Percentiles rank a stretch among this genome's conserved stretches.
phyloP scores from a whole-genome alignment of 164 flowering plant species.

The Platanus orientalis region DNA sequence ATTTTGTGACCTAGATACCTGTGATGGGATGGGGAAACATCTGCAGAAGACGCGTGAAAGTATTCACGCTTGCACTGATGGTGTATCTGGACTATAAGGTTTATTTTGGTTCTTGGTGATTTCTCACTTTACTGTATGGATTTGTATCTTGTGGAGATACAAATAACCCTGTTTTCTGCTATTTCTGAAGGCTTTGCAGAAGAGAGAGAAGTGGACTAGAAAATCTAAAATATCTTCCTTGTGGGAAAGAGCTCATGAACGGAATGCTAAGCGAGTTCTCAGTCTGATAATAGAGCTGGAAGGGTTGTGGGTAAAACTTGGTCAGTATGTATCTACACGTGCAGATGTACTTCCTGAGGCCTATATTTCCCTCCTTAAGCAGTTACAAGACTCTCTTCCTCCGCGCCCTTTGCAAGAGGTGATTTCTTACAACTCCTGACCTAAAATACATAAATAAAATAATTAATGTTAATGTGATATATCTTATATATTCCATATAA shows the following conservation, averaged over 20 bases:
- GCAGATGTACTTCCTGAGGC: constrained; percentile 97
- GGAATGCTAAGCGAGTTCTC: constrained; percentile 89
- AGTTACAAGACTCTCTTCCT: constrained; percentile 95
- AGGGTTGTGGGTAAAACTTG: constrained; percentile 98
- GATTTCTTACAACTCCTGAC: background rate
- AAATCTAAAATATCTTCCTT: constrained; percentile 44
- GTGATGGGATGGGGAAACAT: constrained; percentile 88
- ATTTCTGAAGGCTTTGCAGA: constrained; percentile 65
- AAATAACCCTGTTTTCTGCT: background rate
- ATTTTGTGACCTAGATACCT: background rate
- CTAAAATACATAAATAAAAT: background rate
- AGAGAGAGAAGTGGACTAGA: constrained; percentile 72
- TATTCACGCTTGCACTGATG: constrained; percentile 64
- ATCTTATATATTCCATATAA: too few relatives aligned
- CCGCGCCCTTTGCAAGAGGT: constrained; percentile 93
- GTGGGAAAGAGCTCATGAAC: constrained; percentile 91
- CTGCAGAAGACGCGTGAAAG: constrained; percentile 72
- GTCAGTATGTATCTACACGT: constrained; percentile 92
- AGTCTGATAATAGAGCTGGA: constrained; percentile 73
- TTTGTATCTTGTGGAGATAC: background rate
- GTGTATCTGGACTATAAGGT: constrained; percentile 94
- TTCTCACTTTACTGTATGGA: background rate
- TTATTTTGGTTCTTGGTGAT: background rate
- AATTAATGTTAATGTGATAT: too few relatives aligned
- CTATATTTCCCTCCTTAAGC: constrained; percentile 69